Evolutionary conservation across 2,329 filamentous ascomycete species (phyloP), one percentile per base, ranked within the genome.

Genomic region (Gremmenia infestans): DNA sequence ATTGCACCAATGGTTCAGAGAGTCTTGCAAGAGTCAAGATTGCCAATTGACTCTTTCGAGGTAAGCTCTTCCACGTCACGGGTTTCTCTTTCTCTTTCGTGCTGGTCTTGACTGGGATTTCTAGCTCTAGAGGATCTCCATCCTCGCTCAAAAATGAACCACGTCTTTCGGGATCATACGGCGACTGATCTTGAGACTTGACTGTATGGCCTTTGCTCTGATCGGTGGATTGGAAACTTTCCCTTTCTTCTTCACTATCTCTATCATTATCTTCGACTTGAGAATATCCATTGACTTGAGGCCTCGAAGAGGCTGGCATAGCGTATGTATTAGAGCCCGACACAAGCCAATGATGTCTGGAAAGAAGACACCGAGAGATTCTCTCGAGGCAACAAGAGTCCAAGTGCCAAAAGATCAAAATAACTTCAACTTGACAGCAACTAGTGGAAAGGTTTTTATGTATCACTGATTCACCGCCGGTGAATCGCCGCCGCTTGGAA

Each of bases 1-100:
- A 91, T 67, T 94, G 88, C 0, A 89, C 88, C 37, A 96, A 75
- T 3, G 91, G 91, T 69, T 96, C 91, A 12, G 88, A 91, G 22
- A 96, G 76, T 36, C 91, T 84, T 7, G 91, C 87, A 43, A 95
- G 74, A 0, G 87, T 91, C 53, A 96, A 78, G 58, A 96, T 86
- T 23, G 87, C 74, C 17, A 96, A 79, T 72, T 96, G 91, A 47
- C 83, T 78, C 70, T 92, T 96, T 53, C 82, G 80, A 0, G 91
- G 91, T 1, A 96, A 75, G n/a, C 87, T 84, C 36, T 73, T 74
- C 90, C 89, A 94, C 57, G 84, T 81, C 22, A 88, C 80, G 0
- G 78, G 57, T 4, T 60, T 57, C 12, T 63, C 55, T 54, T 67
- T 61, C 48, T 65, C 61, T 50, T 62, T 40, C 14, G 53, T 43